A percentile compares a stretch with the other conserved stretches of the same genome.
phyloP scores from a whole-genome alignment of 106 monocot species.

The Platanthera zijinensis region DNA sequence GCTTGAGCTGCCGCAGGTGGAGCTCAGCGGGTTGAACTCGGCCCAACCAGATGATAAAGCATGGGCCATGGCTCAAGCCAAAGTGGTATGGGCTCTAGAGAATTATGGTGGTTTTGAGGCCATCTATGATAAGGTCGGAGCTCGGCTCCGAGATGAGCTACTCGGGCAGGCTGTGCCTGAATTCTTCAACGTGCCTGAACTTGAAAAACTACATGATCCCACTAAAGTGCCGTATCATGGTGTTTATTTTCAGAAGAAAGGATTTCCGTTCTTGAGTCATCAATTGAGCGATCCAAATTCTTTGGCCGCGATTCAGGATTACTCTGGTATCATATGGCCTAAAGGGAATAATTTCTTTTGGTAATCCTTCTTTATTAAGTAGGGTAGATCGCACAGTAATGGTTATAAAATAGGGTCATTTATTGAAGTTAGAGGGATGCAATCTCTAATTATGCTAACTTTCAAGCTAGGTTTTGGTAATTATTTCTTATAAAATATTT shows the following conservation, averaged over 20 bases:
- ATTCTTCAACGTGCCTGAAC: neutral
- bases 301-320: no score
- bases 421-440: no score
- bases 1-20: constrained; percentile 13
- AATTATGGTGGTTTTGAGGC: constrained; percentile 9
- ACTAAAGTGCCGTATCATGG: neutral
- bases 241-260: neutral
- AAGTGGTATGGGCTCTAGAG: neutral
- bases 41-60: neutral
- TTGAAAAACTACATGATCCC: neutral
- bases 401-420: no score
- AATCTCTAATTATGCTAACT: no score
- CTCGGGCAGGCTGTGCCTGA: constrained; percentile 4
- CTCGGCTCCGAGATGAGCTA: neutral
- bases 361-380: neutral
- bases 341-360: neutral
- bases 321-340: no score
- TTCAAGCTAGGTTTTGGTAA: no score
- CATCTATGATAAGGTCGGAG: neutral
- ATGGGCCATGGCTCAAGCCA: neutral
- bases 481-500: neutral
- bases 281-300: neutral
- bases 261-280: neutral
- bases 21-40: constrained; percentile 16
- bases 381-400: no score